A percentile compares a stretch with the other conserved stretches of the same genome.
phyloP scores from a whole-genome alignment of 805 yeast genomes.

The Ogataea zsoltii region DNA sequence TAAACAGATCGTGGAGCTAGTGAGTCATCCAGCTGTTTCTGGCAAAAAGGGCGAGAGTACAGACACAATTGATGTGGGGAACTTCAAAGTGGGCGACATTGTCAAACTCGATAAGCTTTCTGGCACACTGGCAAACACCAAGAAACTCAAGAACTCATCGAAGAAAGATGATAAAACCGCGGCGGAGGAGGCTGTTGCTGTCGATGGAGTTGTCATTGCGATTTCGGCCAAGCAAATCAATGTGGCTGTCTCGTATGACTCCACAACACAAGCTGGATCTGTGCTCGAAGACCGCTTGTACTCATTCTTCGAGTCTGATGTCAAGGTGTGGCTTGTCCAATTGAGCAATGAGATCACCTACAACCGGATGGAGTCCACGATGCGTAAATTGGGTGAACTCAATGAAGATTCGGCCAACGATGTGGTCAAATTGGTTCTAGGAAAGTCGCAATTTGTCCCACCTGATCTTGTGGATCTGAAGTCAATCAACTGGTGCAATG shows the following conservation, averaged over 20 bases:
- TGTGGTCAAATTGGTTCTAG: constrained; percentile 50
- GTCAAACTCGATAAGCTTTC: constrained; percentile 56
- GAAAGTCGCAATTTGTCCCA: constrained; percentile 37
- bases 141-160: constrained; percentile 32
- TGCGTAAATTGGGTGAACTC: constrained; percentile 63
- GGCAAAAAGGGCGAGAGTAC: constrained; percentile 12
- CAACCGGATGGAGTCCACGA: constrained; percentile 74
- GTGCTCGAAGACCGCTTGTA: constrained; percentile 52
- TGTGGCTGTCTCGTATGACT: constrained; percentile 59
- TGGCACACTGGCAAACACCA: constrained; percentile 22
- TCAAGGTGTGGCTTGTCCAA: constrained; percentile 66
- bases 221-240: constrained; percentile 47
- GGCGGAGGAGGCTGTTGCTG: constrained; percentile 24
- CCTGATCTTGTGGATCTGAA: constrained; percentile 22
- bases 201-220: constrained; percentile 69
- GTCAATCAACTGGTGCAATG: constrained; percentile 40
- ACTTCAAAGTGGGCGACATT: constrained; percentile 73
- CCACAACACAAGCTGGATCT: constrained; percentile 24
- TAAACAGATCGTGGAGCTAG: constrained; percentile 62
- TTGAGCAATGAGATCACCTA: constrained; percentile 69
- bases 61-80: constrained; percentile 43
- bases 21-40: constrained; percentile 46
- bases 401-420: constrained; percentile 33
- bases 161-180: constrained; percentile 29
- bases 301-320: constrained; percentile 42